Percentiles rank a stretch among this genome's conserved stretches.
phyloP scores from a whole-genome alignment of 2,329 filamentous ascomycete genomes.

The Botrytis galanthina region DNA sequence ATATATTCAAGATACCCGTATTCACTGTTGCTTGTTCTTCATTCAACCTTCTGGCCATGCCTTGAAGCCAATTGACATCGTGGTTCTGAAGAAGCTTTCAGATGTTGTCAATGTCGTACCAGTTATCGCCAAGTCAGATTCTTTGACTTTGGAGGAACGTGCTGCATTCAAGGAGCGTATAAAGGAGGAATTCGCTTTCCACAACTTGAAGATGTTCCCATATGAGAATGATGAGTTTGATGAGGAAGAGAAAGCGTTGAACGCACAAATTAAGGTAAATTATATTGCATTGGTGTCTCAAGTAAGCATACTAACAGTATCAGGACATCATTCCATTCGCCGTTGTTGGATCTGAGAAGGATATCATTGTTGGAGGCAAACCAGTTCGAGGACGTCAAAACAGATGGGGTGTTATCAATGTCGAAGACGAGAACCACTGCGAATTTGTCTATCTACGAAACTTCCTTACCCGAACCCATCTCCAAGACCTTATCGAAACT shows the following conservation, averaged over 20 bases:
- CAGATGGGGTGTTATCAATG: constrained; percentile 99
- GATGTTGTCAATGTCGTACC: constrained; percentile 99
- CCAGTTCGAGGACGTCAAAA: constrained; percentile 97
- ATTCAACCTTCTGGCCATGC: constrained; percentile 98
- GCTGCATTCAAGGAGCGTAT: constrained; percentile 97
- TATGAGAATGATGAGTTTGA: constrained; percentile 99
- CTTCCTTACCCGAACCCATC: constrained; percentile 96
- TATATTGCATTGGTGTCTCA: neutral
- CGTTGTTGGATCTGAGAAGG: constrained; percentile 96
- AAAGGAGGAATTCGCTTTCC: constrained; percentile 99
- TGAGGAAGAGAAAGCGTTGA: constrained; percentile 89
- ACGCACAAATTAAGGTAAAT: constrained; percentile 90
- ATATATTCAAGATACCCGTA: constrained; percentile 98
- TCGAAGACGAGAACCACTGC: constrained; percentile 99
- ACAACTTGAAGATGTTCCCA: constrained; percentile 99
- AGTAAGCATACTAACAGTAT: constrained; percentile 38
- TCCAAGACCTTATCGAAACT: constrained; percentile 98
- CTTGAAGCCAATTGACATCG: constrained; percentile 98
- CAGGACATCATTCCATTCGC: constrained; percentile 95
- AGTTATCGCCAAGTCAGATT: constrained; percentile 97
- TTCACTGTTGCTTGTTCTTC: constrained; percentile 99
- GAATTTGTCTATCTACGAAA: constrained; percentile 98
- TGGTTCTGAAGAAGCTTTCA: constrained; percentile 98
- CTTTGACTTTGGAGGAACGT: constrained; percentile 92
- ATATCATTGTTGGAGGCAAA: constrained; percentile 95